These are phyloP conservation scores for Salix suchowensis DNA, from an alignment of 345 rosid species.

Conservation along the genomic window DNA sequence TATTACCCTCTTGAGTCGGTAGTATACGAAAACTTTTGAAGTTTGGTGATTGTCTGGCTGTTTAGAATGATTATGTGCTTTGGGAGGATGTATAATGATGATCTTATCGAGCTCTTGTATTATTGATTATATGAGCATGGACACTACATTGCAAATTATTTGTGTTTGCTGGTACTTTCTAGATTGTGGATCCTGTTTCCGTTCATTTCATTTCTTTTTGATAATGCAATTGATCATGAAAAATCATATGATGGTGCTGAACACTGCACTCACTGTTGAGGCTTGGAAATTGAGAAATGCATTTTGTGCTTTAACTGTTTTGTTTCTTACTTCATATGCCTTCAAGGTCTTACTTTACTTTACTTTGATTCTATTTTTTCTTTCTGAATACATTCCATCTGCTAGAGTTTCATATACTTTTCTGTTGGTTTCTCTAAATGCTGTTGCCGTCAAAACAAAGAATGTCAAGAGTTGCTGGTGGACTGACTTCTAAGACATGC, in stretches of 20 bases:
- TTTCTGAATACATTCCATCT: background rate
- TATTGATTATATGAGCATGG: background rate
- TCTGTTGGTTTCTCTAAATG: background rate
- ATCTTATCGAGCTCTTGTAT: background rate
- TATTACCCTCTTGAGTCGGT: background rate
- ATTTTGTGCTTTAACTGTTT: background rate
- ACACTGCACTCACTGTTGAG: background rate
- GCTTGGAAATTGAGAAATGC: background rate
- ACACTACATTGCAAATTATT: background rate
- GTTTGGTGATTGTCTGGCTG: background rate
- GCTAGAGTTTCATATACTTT: background rate
- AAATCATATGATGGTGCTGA: background rate
- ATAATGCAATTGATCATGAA: background rate
- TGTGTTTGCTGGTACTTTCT: background rate
- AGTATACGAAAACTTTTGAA: background rate
- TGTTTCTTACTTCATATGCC: background rate
- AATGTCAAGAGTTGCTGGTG: background rate
- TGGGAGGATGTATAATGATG: background rate
- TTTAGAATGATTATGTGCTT: background rate
- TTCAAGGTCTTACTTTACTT: background rate
- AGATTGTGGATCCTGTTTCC: too few species aligned
- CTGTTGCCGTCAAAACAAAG: background rate
- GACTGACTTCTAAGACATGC: background rate
- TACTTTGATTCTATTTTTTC: background rate
- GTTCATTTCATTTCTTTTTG: background rate